These are phyloP conservation scores for Eimeria maxima DNA, from an alignment of 169 alveolate genomes.

Conservation along the genomic window DNA sequence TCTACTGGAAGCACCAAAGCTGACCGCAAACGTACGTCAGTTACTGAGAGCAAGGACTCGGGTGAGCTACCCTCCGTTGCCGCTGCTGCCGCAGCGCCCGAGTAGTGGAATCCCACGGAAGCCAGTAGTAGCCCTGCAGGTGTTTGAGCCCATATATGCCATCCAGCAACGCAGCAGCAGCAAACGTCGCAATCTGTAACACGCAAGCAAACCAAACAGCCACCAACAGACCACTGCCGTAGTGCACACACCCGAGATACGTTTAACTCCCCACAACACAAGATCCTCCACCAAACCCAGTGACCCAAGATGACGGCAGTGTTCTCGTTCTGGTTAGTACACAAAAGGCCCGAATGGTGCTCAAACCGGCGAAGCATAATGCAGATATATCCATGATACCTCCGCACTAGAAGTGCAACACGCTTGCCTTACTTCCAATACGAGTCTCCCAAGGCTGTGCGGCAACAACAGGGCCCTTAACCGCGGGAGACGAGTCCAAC, in stretches of 20 bases:
- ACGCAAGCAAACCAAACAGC: background rate
- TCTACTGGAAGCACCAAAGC: slow-evolving; percentile 77
- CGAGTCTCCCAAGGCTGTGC: slow-evolving; percentile 57
- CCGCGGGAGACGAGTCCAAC: slow-evolving; percentile 30
- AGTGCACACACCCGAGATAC: background rate
- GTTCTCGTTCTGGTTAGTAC: background rate
- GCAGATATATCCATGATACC: too few relatives aligned
- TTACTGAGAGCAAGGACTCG: slow-evolving; percentile 15
- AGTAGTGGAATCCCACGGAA: slow-evolving; percentile 59
- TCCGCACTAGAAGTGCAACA: background rate
- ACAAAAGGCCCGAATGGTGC: background rate
- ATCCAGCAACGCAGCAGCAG: slow-evolving; percentile 71
- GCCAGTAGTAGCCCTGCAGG: slow-evolving; percentile 30
- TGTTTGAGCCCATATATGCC: slow-evolving; percentile 62
- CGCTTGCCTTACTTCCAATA: background rate
- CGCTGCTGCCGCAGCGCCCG: slow-evolving; percentile 28
- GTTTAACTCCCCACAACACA: background rate
- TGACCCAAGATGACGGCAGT: background rate
- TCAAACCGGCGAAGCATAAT: background rate
- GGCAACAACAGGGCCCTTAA: background rate
- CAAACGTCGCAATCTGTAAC: slow-evolving; percentile 55
- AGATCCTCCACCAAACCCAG: background rate
- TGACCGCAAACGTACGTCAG: slow-evolving; percentile 64
- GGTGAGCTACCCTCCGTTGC: background rate
- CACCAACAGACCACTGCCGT: background rate